These are phyloP conservation scores for Alternaria rosae DNA, from an alignment of 2,329 filamentous ascomycete species.

Conservation along the genomic window DNA sequence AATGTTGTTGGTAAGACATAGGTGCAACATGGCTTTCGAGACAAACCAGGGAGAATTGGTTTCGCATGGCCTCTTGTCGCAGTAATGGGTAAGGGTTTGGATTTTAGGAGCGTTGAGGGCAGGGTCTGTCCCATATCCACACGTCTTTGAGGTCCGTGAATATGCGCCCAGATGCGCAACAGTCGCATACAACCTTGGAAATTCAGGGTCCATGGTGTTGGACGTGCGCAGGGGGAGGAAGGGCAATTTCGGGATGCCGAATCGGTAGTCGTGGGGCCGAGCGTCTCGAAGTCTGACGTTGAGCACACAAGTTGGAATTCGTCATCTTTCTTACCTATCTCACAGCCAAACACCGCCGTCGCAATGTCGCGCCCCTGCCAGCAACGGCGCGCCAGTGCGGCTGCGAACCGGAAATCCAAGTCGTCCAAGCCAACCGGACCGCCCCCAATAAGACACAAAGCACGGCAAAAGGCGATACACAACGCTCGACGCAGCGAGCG, in stretches of 20 bases:
- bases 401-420: constrained; percentile 25
- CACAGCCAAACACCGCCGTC: not conserved
- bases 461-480: constrained; percentile 28
- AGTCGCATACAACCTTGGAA: not conserved
- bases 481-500: constrained; percentile 22
- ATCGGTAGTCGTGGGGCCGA: constrained; percentile 14
- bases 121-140: not conserved
- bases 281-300: constrained; percentile 14
- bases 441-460: constrained; percentile 26
- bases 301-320: constrained; percentile 5
- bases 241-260: constrained; percentile 1
- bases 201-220: not conserved
- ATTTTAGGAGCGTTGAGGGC: not conserved
- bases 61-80: not conserved
- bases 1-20: not conserved
- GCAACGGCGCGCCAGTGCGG: constrained; percentile 33
- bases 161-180: not conserved
- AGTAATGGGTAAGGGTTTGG: not conserved
- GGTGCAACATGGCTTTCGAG: not conserved
- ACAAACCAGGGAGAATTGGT: not conserved
- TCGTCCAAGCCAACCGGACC: constrained; percentile 20
- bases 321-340: not conserved
- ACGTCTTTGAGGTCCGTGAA: not conserved
- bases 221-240: not conserved
- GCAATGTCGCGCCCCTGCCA: constrained; percentile 38